Evolutionary conservation across 306 rosid genomes (phyloP).

Genomic region (Corylus americana): DNA sequence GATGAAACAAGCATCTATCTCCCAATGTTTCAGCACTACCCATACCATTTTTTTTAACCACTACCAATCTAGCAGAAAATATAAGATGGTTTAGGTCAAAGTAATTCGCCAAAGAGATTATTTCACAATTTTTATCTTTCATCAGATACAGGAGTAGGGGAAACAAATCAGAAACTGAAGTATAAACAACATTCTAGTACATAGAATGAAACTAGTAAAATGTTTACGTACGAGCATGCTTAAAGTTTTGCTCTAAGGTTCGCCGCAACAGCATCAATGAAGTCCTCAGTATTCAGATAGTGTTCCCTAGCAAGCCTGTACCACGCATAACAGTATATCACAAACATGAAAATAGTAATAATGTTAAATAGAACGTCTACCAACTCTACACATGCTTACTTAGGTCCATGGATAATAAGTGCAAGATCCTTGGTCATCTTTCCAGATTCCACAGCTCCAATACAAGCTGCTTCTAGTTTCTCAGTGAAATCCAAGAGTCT

Average conservation of each 20-base stretch:
- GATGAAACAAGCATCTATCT: neutral
- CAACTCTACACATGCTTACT: constrained; percentile 46
- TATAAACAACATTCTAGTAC: neutral
- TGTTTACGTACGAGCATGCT: constrained; percentile 25
- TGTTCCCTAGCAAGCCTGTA: constrained; percentile 74
- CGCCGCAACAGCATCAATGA: constrained; percentile 84
- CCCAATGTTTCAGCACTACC: neutral
- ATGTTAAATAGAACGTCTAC: constrained; percentile 17
- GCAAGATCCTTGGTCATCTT: constrained; percentile 99
- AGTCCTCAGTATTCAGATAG: constrained; percentile 86
- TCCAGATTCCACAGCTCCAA: constrained; percentile 80
- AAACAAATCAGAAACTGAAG: neutral
- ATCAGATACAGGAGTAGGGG: neutral
- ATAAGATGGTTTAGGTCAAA: neutral
- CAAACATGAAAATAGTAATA: neutral
- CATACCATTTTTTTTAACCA: too few relatives aligned
- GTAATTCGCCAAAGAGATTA: neutral
- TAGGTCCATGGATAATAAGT: constrained; percentile 78
- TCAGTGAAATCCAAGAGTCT: constrained; percentile 63
- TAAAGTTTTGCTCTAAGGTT: constrained; percentile 49
- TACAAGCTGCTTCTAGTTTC: constrained; percentile 87
- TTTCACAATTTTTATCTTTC: neutral
- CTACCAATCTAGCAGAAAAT: neutral
- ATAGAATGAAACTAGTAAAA: neutral
- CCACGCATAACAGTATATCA: constrained; percentile 10